A percentile compares a stretch with the other conserved stretches of the same genome.
phyloP scores from a whole-genome alignment of 129 eudicot genomes.

The Mikania micrantha region DNA sequence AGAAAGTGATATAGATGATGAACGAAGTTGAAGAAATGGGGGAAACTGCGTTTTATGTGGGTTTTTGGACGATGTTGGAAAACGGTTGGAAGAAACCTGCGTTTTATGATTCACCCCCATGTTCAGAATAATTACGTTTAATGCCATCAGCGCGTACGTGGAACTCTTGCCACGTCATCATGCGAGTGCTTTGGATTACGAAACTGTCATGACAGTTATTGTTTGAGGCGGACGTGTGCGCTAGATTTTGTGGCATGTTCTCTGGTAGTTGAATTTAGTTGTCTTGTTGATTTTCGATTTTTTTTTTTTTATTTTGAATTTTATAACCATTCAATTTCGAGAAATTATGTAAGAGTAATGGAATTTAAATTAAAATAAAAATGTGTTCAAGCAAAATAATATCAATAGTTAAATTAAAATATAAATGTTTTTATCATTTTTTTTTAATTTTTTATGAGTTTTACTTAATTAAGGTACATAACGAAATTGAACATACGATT shows the following conservation, averaged over 20 bases:
- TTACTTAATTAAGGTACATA: too few relatives aligned
- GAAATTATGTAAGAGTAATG: neutral
- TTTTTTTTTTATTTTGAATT: neutral
- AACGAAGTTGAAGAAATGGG: constrained; percentile 1
- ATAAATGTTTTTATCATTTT: too few relatives aligned
- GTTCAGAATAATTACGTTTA: constrained; percentile 1
- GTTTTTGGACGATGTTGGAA: neutral
- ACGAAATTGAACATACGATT: too few relatives aligned
- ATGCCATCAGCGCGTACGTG: neutral
- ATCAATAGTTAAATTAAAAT: too few relatives aligned
- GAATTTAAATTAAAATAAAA: too few relatives aligned
- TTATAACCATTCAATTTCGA: neutral
- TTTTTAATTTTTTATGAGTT: too few relatives aligned
- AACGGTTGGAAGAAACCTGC: constrained; percentile 11
- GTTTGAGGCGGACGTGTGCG: constrained; percentile 18
- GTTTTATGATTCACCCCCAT: neutral
- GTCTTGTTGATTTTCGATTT: neutral
- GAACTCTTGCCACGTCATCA: neutral
- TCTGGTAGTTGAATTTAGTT: neutral
- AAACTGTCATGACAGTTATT: constrained; percentile 8
- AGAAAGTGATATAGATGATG: neutral
- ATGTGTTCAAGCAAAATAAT: neutral
- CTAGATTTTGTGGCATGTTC: constrained; percentile 15
- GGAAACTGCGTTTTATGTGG: neutral
- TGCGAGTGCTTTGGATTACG: neutral